Evolutionary conservation across 2,329 filamentous ascomycete species (phyloP).

Genomic region (Capronia coronata): DNA sequence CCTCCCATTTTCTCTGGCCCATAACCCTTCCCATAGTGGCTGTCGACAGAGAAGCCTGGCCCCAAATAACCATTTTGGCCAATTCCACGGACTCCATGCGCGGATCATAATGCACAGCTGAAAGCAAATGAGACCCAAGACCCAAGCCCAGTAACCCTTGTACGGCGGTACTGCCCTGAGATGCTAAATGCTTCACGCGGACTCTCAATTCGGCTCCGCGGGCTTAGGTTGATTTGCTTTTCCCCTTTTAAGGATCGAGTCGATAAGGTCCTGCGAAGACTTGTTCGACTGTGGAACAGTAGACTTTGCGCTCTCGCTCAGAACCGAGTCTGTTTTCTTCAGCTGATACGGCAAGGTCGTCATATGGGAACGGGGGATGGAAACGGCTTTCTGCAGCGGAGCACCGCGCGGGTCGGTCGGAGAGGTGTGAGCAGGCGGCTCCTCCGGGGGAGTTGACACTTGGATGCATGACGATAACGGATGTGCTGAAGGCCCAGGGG

Average conservation of each 20-base stretch:
- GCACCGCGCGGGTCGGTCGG: background rate
- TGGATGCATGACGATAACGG: slow-evolving; percentile 3
- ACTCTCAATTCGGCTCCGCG: slow-evolving; percentile 3
- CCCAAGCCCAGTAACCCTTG: too few relatives aligned
- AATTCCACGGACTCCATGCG: too few relatives aligned
- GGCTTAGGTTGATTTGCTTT: slow-evolving; percentile 1
- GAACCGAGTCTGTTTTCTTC: background rate
- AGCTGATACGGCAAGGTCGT: background rate
- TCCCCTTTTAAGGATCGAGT: slow-evolving; percentile 17
- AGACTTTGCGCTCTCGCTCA: slow-evolving; percentile 1
- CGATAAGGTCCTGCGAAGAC: slow-evolving; percentile 18
- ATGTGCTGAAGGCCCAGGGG: slow-evolving; percentile 12
- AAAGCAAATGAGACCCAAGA: too few relatives aligned
- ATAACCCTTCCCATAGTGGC: too few relatives aligned
- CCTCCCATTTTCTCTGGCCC: too few relatives aligned
- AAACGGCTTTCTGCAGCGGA: background rate
- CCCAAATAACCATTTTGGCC: too few relatives aligned
- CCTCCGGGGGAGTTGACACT: slow-evolving; percentile 2
- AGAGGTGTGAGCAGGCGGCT: slow-evolving; percentile 6
- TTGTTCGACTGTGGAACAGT: slow-evolving; percentile 9
- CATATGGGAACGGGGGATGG: background rate
- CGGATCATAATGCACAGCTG: too few relatives aligned
- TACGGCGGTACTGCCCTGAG: too few relatives aligned
- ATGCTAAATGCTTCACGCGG: background rate
- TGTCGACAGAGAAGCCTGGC: too few relatives aligned